Evolutionary conservation across 2,329 filamentous ascomycete genomes (phyloP).

Genomic region (Sporothrix humicola): DNA sequence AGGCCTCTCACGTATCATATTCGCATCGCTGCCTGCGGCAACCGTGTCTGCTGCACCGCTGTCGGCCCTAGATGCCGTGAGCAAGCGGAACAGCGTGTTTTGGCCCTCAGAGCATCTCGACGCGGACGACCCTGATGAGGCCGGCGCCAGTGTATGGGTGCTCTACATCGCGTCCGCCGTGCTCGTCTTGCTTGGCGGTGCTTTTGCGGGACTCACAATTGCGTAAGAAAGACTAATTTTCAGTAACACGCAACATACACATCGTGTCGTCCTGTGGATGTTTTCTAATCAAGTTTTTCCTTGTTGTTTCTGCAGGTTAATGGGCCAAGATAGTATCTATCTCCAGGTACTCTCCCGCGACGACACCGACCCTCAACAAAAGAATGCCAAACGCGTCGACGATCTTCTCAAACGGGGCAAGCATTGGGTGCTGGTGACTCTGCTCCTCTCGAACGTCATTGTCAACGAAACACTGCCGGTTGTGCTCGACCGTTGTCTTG

Average conservation of each 20-base stretch:
- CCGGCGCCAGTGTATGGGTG: conserved; percentile 75
- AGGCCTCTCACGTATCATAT: conserved; percentile 58
- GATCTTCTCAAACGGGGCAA: conserved; percentile 84
- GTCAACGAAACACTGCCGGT: conserved; percentile 97
- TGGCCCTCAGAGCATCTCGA: conserved; percentile 42
- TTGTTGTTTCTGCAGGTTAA: conserved; percentile 49
- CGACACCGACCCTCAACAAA: conserved; percentile 81
- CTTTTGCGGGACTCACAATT: conserved; percentile 93
- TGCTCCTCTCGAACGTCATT: conserved; percentile 94
- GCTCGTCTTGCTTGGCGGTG: conserved; percentile 85
- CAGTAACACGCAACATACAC: too few relatives aligned
- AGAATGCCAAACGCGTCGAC: conserved; percentile 82
- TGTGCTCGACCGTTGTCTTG: conserved; percentile 89
- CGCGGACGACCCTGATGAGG: conserved; percentile 56
- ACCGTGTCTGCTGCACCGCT: conserved; percentile 51
- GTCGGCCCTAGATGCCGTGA: conserved; percentile 37
- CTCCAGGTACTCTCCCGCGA: conserved; percentile 91
- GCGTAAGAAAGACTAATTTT: conserved; percentile 58
- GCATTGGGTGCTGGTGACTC: conserved; percentile 96
- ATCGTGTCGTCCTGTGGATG: not conserved
- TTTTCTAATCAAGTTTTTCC: not conserved
- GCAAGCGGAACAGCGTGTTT: conserved; percentile 1
- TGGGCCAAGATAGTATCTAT: conserved; percentile 90
- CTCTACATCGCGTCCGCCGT: conserved; percentile 79
- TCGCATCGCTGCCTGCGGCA: conserved; percentile 55